Evolutionary conservation across 805 yeast species (phyloP).

Genomic region (Yarrowia osloensis): DNA sequence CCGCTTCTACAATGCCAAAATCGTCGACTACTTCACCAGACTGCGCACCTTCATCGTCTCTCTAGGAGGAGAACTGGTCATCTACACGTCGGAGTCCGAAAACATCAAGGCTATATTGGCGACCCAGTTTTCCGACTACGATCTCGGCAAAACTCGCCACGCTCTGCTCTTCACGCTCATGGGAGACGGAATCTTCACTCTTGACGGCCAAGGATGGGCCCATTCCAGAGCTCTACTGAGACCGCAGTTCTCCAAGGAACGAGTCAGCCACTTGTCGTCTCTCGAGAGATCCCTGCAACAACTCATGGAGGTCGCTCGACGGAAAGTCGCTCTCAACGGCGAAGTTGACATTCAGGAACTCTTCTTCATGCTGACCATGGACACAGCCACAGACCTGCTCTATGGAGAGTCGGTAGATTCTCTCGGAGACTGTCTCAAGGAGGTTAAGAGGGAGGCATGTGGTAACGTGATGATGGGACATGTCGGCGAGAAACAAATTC

Average conservation of each 20-base stretch:
- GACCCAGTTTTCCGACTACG: slow-evolving; percentile 40
- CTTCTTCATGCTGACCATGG: slow-evolving; percentile 41
- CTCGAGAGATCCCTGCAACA: slow-evolving; percentile 38
- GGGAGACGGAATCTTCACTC: slow-evolving; percentile 45
- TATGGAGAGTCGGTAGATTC: slow-evolving; percentile 41
- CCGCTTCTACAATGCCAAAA: background rate
- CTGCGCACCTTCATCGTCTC: slow-evolving; percentile 9
- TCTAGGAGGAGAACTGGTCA: slow-evolving; percentile 11
- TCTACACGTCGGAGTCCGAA: slow-evolving; percentile 41
- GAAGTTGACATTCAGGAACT: slow-evolving; percentile 39
- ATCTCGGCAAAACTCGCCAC: slow-evolving; percentile 38
- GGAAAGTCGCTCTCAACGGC: background rate
- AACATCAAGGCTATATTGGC: slow-evolving; percentile 43
- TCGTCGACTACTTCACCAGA: background rate
- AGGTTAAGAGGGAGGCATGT: background rate
- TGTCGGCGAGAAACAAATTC: background rate
- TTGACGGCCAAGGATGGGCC: slow-evolving; percentile 43
- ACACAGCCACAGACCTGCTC: slow-evolving; percentile 43
- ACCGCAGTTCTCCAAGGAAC: slow-evolving; percentile 43
- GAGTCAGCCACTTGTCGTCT: slow-evolving; percentile 39
- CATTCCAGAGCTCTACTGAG: slow-evolving; percentile 44
- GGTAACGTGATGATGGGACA: background rate
- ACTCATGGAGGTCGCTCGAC: slow-evolving; percentile 6
- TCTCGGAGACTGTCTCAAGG: slow-evolving; percentile 32
- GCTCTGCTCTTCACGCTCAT: slow-evolving; percentile 38